Conservation (phyloP, 306 rosid genomes). For the Ochetophila trinervis region DNA sequence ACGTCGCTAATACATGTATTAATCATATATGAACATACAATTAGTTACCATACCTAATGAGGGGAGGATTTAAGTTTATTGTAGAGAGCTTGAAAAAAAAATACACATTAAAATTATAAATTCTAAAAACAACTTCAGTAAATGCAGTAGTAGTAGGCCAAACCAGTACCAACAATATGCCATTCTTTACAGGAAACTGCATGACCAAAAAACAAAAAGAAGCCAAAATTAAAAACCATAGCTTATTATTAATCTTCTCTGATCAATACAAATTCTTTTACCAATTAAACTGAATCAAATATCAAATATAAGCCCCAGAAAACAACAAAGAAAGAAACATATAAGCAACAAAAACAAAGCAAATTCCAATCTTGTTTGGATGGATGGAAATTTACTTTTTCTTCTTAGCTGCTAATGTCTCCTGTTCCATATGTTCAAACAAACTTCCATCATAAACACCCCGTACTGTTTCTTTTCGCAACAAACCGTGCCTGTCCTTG, state of each 20-base stretch:
- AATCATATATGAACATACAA: too few relatives aligned
- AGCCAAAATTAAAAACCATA: not conserved
- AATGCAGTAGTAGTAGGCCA: not conserved
- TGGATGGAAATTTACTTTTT: conserved; percentile 24
- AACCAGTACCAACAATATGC: not conserved
- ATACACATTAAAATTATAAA: too few relatives aligned
- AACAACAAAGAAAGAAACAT: not conserved
- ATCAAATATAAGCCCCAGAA: too few relatives aligned
- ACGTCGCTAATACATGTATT: too few relatives aligned
- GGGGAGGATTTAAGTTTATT: too few relatives aligned
- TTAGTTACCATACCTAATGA: too few relatives aligned
- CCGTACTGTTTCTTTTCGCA: conserved; percentile 53
- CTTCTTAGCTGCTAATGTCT: conserved; percentile 35
- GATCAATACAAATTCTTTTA: too few relatives aligned
- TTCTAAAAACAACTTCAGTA: too few relatives aligned
- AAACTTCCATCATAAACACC: conserved; percentile 80
- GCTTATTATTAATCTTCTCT: too few relatives aligned
- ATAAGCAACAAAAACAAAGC: not conserved
- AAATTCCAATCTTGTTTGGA: not conserved
- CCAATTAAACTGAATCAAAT: too few relatives aligned
- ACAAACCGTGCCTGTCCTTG: conserved; percentile 68
- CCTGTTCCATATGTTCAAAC: conserved; percentile 54
- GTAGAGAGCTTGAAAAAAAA: too few relatives aligned
- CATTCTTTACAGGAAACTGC: conserved; percentile 19
- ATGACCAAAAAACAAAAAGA: not conserved